Percentiles rank a stretch among this genome's conserved stretches.
These are phyloP conservation scores for Botrytis cinerea DNA, from an alignment of 2,329 filamentous ascomycete genomes.

Conservation along the genomic window DNA sequence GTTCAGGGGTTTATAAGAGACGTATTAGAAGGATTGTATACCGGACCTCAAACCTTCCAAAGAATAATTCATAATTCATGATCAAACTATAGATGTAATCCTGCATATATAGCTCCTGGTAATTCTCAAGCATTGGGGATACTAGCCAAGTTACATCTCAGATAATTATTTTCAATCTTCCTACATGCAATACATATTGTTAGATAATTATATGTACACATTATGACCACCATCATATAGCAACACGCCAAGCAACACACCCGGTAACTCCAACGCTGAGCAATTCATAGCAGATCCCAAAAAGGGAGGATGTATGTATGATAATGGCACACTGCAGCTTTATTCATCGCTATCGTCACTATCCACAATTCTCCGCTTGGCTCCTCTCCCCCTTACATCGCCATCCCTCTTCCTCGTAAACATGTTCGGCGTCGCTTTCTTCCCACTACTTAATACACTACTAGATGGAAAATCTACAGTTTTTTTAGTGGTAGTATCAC, in stretches of 20 bases:
- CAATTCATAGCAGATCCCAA: neutral
- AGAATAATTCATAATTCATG: neutral
- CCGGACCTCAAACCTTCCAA: neutral
- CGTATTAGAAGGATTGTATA: too few relatives aligned
- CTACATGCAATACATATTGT: neutral
- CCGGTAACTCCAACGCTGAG: constrained; percentile 1
- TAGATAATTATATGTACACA: neutral
- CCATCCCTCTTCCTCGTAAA: constrained; percentile 18
- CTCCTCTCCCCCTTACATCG: neutral
- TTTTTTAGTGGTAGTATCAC: neutral
- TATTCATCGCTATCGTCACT: constrained; percentile 19
- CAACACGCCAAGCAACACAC: neutral
- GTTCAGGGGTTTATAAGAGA: neutral
- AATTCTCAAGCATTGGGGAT: neutral
- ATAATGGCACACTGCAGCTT: neutral
- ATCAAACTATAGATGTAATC: neutral
- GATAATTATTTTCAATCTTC: neutral
- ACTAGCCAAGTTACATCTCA: neutral
- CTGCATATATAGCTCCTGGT: neutral
- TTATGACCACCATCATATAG: neutral
- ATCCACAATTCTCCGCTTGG: constrained; percentile 14
- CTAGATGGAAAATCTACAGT: neutral
- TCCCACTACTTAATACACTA: neutral
- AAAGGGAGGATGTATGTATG: neutral
- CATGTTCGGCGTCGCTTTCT: constrained; percentile 18